Conservation (phyloP, 2,329 filamentous ascomycete genomes). For the Penicillium thymicola region DNA sequence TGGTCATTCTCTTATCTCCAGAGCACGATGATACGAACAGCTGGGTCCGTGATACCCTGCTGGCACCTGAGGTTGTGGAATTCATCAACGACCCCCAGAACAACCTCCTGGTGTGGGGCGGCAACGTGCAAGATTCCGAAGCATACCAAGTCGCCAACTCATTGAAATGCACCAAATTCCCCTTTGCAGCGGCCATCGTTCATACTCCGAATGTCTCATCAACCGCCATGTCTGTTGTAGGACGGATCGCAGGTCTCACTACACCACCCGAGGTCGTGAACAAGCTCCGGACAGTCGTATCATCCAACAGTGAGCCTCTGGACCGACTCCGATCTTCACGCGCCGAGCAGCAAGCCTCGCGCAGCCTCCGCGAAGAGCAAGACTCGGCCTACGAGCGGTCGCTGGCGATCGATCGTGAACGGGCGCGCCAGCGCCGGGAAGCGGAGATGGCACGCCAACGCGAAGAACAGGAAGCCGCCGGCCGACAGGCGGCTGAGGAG, state of each 20-base stretch:
- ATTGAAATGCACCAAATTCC: constrained; percentile 86
- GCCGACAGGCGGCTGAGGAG: constrained; percentile 60
- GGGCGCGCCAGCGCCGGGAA: constrained; percentile 71
- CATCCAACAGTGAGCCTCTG: constrained; percentile 72
- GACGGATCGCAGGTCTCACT: constrained; percentile 71
- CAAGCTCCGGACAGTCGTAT: constrained; percentile 70
- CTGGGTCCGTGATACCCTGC: constrained; percentile 78
- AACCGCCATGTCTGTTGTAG: constrained; percentile 86
- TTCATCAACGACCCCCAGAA: constrained; percentile 73
- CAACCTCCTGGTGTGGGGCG: constrained; percentile 86
- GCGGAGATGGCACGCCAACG: constrained; percentile 64
- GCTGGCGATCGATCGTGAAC: constrained; percentile 80
- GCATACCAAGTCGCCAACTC: constrained; percentile 89
- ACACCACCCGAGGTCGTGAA: constrained; percentile 68
- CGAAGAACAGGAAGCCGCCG: constrained; percentile 64
- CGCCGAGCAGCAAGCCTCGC: constrained; percentile 74
- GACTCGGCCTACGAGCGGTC: constrained; percentile 92
- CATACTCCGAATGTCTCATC: constrained; percentile 81
- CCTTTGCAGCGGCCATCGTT: constrained; percentile 80
- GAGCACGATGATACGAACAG: constrained; percentile 88
- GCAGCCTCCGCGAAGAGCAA: constrained; percentile 79
- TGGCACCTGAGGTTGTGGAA: constrained; percentile 67
- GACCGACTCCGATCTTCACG: constrained; percentile 71
- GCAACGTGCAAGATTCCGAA: constrained; percentile 88
- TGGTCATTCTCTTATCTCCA: constrained; percentile 84